Evolutionary conservation across 306 rosid species (phyloP), one percentile per base, ranked within the genome.

Genomic region (Pyrus bretschneideri): DNA sequence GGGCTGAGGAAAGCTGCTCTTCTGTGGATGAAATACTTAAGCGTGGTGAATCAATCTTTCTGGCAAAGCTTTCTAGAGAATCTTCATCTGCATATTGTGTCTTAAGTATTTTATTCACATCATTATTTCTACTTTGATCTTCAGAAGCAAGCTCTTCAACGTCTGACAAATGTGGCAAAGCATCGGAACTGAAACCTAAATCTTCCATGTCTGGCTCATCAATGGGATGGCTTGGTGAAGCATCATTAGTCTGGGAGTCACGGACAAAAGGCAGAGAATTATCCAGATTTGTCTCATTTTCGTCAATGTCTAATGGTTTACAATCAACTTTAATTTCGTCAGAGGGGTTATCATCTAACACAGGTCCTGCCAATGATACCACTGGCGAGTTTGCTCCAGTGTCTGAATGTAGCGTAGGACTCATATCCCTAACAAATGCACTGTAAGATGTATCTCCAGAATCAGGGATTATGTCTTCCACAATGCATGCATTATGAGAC

Each of bases 61-160:
- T 44, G 17, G 66, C 60, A 62, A 69, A 77, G 79, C 69, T 80
- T 81, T 77, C 83, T 49, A 82, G 55, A 62, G 75, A 69, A 77
- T 76, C 73, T 77, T 85, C 81, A 72, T 71, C 76, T 35, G 51
- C 77, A 82, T 83, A 80, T 57, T 83, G 84, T 60, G 70, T 75
- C 67, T 73, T 88, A 58, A 71, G 72, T 11, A 70, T 67, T 72
- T 84, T 55, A 76, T 76, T 78, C 77, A 59, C 67, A 75, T 87
- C 82, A 67, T 21, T 69, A 55, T 73, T 73, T 29, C 79, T 59
- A 23, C 71, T 61, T 75, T 80, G 79, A 72, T 78, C 75, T 31
- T 84, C 90, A 72, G 78, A 79, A 78, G 70, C 82, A 46, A 66
- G 45, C 74, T 80, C 74, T 75, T 80, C 84, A 80, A 78, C 82